Evolutionary conservation across 306 rosid genomes (phyloP).

Genomic region (Canavalia gladiata): DNA sequence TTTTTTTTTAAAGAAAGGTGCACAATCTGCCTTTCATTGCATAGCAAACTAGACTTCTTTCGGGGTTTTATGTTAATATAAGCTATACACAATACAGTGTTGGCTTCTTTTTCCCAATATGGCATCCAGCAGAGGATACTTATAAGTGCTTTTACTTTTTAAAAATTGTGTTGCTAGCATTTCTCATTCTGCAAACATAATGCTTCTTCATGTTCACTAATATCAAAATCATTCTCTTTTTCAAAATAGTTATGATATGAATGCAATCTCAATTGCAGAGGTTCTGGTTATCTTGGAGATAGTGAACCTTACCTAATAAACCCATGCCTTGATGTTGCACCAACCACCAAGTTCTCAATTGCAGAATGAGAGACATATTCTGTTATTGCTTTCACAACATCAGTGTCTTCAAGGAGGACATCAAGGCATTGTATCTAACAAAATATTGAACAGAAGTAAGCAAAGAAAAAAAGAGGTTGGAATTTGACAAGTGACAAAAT

Average conservation of each 20-base stretch:
- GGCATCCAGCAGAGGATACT: not conserved
- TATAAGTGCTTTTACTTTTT: too few species aligned
- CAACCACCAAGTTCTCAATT: constrained; percentile 81
- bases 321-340: constrained; percentile 82
- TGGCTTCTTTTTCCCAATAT: not conserved
- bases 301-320: constrained; percentile 73
- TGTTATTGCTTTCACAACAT: constrained; percentile 76
- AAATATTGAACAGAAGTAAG: not conserved
- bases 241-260: not conserved
- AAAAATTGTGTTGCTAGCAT: too few species aligned
- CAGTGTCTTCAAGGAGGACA: constrained; percentile 83
- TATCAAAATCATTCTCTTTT: not conserved
- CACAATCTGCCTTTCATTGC: not conserved
- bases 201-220: not conserved
- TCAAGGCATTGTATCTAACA: constrained; percentile 87
- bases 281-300: not conserved
- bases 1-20: not conserved
- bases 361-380: constrained; percentile 88
- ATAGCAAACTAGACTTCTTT: too few species aligned
- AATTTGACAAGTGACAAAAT: too few species aligned
- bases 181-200: too few species aligned
- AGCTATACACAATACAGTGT: not conserved
- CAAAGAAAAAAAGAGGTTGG: not conserved
- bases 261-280: not conserved
- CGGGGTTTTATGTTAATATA: too few species aligned